Percentiles rank a stretch among this genome's conserved stretches.
phyloP scores from a whole-genome alignment of 805 yeast genomes.

The Pichia heedii region DNA sequence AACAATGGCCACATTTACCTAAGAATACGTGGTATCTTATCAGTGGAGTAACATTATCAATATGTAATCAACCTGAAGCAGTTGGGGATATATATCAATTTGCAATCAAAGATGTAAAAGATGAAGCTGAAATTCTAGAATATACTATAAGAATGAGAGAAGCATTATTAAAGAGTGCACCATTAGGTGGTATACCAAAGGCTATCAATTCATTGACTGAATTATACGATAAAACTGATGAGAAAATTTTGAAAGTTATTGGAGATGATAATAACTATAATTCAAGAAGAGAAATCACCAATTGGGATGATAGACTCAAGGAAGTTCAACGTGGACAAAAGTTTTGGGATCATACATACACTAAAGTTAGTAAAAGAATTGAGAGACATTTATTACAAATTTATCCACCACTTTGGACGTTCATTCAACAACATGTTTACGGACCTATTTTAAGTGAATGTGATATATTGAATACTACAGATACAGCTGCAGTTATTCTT shows the following conservation, averaged over 20 bases:
- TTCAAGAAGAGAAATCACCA: neutral
- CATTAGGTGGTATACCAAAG: slow-evolving; percentile 77
- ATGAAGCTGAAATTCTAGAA: neutral
- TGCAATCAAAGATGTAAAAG: slow-evolving; percentile 29
- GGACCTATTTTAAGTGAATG: slow-evolving; percentile 67
- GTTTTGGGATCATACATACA: slow-evolving; percentile 70
- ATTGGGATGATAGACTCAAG: slow-evolving; percentile 12
- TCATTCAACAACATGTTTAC: slow-evolving; percentile 63
- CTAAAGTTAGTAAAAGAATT: slow-evolving; percentile 63
- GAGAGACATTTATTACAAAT: slow-evolving; percentile 58
- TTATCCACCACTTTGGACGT: slow-evolving; percentile 80
- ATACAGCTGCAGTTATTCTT: slow-evolving; percentile 69
- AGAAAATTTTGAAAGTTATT: slow-evolving; percentile 19
- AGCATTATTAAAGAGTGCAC: slow-evolving; percentile 67
- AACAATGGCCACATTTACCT: slow-evolving; percentile 43
- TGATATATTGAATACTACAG: slow-evolving; percentile 51
- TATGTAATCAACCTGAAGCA: slow-evolving; percentile 75
- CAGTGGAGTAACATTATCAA: slow-evolving; percentile 75
- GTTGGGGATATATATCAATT: slow-evolving; percentile 67
- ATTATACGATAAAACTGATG: slow-evolving; percentile 50
- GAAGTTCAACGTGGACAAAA: slow-evolving; percentile 41
- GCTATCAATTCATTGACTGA: slow-evolving; percentile 70
- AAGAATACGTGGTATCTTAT: slow-evolving; percentile 61
- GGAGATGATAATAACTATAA: too few species aligned
- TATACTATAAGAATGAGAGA: slow-evolving; percentile 56